These are phyloP conservation scores for Cyphellophora attinorum DNA, from an alignment of 2,329 filamentous ascomycete species.

Conservation along the genomic window DNA sequence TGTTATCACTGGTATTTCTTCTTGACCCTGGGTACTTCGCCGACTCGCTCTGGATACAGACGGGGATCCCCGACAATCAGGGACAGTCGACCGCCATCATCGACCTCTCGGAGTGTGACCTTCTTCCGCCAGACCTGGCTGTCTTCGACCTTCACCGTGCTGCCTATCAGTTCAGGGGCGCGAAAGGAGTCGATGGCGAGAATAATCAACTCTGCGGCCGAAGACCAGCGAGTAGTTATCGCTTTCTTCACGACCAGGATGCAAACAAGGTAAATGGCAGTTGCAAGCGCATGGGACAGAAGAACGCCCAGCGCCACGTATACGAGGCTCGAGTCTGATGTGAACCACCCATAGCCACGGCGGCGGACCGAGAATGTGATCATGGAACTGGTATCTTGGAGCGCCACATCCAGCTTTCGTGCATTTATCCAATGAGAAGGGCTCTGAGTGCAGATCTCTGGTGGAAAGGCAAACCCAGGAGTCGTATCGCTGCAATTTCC, in stretches of 20 bases:
- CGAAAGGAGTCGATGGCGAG: constrained; percentile 1
- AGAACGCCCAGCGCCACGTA: background rate
- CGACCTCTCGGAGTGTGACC: background rate
- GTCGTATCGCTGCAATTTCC: background rate
- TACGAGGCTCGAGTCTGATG: background rate
- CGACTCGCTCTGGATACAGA: background rate
- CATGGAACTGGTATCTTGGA: background rate
- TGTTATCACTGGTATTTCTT: constrained; percentile 1
- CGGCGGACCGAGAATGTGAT: background rate
- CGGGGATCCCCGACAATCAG: background rate
- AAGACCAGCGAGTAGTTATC: background rate
- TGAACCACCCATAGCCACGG: background rate
- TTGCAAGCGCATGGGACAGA: background rate
- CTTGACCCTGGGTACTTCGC: background rate
- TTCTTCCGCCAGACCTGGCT: background rate
- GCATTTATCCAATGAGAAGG: background rate
- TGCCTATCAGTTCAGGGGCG: background rate
- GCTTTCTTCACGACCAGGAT: background rate
- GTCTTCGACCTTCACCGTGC: background rate
- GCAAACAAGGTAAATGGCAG: background rate
- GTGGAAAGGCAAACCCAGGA: background rate
- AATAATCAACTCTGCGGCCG: background rate
- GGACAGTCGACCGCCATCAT: background rate
- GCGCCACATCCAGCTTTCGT: background rate
- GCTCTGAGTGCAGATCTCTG: background rate